Evolutionary conservation across 2,329 filamentous ascomycete genomes (phyloP).

Genomic region (Sarocladium brachiariae): DNA sequence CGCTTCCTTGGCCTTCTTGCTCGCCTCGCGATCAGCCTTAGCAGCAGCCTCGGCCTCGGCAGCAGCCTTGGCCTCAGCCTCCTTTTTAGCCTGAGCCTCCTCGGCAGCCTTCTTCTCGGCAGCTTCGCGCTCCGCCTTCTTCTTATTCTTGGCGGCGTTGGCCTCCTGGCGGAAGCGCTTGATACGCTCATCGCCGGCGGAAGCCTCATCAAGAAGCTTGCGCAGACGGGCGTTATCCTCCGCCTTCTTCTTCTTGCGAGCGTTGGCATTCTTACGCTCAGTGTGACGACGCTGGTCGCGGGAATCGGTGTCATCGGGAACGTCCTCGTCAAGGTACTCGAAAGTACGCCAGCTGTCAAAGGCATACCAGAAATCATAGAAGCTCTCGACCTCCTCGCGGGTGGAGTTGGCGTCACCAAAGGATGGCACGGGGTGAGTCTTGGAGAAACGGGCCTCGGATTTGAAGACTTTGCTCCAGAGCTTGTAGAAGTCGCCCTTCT

Average conservation of each 20-base stretch:
- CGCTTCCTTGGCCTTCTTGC: constrained; percentile 96
- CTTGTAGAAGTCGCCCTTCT: constrained; percentile 91
- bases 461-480: constrained; percentile 88
- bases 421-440: constrained; percentile 76
- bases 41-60: constrained; percentile 82
- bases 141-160: constrained; percentile 94
- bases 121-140: constrained; percentile 81
- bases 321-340: constrained; percentile 97
- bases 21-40: constrained; percentile 74
- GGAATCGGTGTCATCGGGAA: constrained; percentile 97
- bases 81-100: constrained; percentile 76
- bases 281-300: constrained; percentile 98
- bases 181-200: constrained; percentile 85
- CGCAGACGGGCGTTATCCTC: constrained; percentile 91
- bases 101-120: constrained; percentile 82
- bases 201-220: constrained; percentile 80
- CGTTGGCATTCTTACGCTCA: constrained; percentile 96
- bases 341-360: constrained; percentile 98
- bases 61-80: constrained; percentile 70
- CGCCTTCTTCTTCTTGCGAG: constrained; percentile 98
- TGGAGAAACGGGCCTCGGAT: constrained; percentile 87
- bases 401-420: constrained; percentile 79
- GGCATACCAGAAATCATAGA: constrained; percentile 99
- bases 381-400: constrained; percentile 84
- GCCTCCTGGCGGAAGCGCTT: constrained; percentile 93